Evolutionary conservation across 1,284 basidiomycete genomes (phyloP), one percentile per base, ranked within the genome.

Genomic region (Stereum hirsutum): DNA sequence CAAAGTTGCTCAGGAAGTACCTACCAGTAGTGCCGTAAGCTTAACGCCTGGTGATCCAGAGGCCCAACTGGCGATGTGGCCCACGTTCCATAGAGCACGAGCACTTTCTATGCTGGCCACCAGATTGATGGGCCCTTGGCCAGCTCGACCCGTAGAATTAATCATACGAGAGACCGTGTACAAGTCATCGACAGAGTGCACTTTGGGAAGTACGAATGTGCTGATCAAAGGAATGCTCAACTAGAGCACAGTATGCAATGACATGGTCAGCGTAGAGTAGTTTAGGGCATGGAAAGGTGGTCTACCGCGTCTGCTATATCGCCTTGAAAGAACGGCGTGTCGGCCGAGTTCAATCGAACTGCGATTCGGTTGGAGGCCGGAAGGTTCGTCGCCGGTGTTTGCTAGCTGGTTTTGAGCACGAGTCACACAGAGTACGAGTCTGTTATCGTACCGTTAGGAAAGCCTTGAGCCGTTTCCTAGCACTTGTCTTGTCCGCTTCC

Each of bases 61-160:
- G 46, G 64, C 67, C 86, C 87, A 89, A 10, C 59, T 55, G 3
- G 81, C 82, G 47, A 88, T 86, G 2, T 68, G 62, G 1, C 73
- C 72, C 0, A 87, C 56, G 53, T 76, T 74, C 60, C 72, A 72
- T 28, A 84, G 61, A 2, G 75, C 78, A 42, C 66, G 66, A 1
- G 89, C 88, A 55, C 83, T 89, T 62, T 91, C 89, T 39, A 91
- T 78, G 57, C 86, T 89, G 2, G 84, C 78, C 6, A 92, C 71
- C 20, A 91, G 69, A 38, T 69, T 64, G 31, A 88, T 57, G 1
- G 74, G 68, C n/a, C 57, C 52, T 3, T 39, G 43, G n/a, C 38
- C 45, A 30, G 62, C 55, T 26, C 57, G 53, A 44, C 54, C 57
- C 17, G 51, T 50, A 28, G 51, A 50, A 39, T 56, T 58, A 35